Evolutionary conservation across 2,329 filamentous ascomycete species (phyloP).

Genomic region (Tolypocladium ovalisporum): DNA sequence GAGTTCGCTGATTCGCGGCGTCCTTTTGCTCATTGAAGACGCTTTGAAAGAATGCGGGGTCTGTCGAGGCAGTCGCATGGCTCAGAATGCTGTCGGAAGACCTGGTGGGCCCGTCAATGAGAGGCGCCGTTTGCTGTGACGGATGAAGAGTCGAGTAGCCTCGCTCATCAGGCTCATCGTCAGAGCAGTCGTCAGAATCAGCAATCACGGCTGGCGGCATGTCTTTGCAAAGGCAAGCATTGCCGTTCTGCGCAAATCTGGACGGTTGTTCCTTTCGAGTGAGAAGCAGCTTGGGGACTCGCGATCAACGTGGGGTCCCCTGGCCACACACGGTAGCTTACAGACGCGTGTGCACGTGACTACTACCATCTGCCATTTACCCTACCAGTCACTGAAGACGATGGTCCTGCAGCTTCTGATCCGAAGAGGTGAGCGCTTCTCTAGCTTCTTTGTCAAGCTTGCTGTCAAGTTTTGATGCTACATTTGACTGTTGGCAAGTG

Average conservation of each 20-base stretch:
- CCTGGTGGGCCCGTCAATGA: slow-evolving; percentile 4
- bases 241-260: background rate
- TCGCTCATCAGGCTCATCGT: slow-evolving; percentile 16
- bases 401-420: background rate
- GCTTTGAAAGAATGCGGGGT: slow-evolving; percentile 34
- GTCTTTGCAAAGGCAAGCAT: background rate
- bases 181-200: slow-evolving; percentile 22
- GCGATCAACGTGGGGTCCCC: background rate
- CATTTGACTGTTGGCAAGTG: background rate
- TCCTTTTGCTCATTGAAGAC: slow-evolving; percentile 35
- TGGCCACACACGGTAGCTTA: background rate
- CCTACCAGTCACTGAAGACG: background rate
- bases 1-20: slow-evolving; percentile 11
- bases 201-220: slow-evolving; percentile 20
- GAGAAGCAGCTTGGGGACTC: background rate
- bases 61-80: slow-evolving; percentile 30
- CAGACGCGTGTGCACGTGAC: background rate
- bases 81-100: slow-evolving; percentile 16
- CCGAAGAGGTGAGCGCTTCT: background rate
- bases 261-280: background rate
- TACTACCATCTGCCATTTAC: too few species aligned
- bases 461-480: background rate
- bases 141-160: slow-evolving; percentile 8
- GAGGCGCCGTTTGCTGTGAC: background rate
- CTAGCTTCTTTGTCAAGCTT: background rate